Conservation (phyloP, 768 basidiomycete species). For the Lanmaoa pseudosensibilis region DNA sequence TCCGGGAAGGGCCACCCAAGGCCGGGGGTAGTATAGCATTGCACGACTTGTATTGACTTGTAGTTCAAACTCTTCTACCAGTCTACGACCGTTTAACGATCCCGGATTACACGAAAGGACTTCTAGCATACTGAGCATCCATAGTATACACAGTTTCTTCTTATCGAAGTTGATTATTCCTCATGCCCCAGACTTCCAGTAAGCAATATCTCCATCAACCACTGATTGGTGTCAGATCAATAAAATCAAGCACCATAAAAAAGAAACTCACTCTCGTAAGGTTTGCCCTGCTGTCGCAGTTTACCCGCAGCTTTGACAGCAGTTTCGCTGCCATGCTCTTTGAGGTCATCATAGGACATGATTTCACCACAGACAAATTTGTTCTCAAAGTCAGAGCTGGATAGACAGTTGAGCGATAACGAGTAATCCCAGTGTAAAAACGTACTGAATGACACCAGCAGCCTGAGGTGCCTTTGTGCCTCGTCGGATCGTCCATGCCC, state of each 20-base stretch:
- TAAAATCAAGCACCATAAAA: neutral
- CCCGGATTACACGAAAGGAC: slow-evolving; percentile 11
- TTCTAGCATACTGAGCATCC: slow-evolving; percentile 13
- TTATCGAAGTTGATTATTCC: neutral
- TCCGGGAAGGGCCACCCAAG: neutral
- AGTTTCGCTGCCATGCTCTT: slow-evolving; percentile 86
- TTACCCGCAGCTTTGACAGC: slow-evolving; percentile 96
- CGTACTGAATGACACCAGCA: slow-evolving; percentile 96
- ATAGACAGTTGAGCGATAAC: neutral
- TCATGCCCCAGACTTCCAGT: slow-evolving; percentile 80
- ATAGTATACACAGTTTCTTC: slow-evolving; percentile 11
- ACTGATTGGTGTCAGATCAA: slow-evolving; percentile 42
- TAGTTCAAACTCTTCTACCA: neutral
- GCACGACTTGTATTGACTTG: neutral
- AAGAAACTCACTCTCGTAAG: slow-evolving; percentile 78
- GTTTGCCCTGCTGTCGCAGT: slow-evolving; percentile 93
- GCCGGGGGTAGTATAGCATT: too few species aligned
- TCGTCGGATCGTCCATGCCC: slow-evolving; percentile 95
- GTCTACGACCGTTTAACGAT: neutral
- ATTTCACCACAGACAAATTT: slow-evolving; percentile 98
- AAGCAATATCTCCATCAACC: slow-evolving; percentile 87
- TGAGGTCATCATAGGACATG: slow-evolving; percentile 88
- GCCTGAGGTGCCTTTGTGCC: slow-evolving; percentile 96
- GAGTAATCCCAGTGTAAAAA: slow-evolving; percentile 7
- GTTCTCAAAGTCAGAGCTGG: slow-evolving; percentile 93